Conservation (phyloP, 495 filamentous ascomycete species). For the Penicillium cinerascens region DNA sequence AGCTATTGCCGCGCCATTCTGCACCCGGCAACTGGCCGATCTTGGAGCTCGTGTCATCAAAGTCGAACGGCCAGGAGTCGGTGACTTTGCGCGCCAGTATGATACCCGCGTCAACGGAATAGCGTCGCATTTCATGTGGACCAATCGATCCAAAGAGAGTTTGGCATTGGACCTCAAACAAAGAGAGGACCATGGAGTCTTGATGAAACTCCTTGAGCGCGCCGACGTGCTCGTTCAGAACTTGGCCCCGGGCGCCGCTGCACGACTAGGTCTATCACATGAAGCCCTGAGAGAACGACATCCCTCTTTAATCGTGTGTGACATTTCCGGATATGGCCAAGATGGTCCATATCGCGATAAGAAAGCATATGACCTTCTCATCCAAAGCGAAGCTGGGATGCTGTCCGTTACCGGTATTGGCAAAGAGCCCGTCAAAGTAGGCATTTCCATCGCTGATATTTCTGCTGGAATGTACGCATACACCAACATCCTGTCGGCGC, state of each 20-base stretch:
- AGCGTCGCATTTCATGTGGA: conserved; percentile 52
- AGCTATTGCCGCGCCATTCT: conserved; percentile 52
- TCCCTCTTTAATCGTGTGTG: conserved; percentile 48
- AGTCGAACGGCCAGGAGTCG: conserved; percentile 45
- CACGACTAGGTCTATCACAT: conserved; percentile 45
- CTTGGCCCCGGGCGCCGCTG: conserved; percentile 46
- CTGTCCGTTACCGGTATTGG: conserved; percentile 48
- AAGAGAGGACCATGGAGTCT: conserved; percentile 32
- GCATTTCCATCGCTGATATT: conserved; percentile 52
- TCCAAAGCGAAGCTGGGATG: conserved; percentile 53
- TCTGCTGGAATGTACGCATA: conserved; percentile 50
- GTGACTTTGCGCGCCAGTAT: conserved; percentile 50
- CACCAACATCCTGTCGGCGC: conserved; percentile 46
- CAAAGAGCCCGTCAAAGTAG: conserved; percentile 46
- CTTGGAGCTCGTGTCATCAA: conserved; percentile 53
- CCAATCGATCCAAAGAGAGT: conserved; percentile 51
- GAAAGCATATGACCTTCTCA: conserved; percentile 55
- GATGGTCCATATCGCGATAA: conserved; percentile 50
- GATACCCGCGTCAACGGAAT: conserved; percentile 46
- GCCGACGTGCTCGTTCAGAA: conserved; percentile 53
- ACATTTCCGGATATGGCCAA: conserved; percentile 51
- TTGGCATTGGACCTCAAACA: conserved; percentile 47
- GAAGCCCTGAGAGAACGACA: conserved; percentile 36
- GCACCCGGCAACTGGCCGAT: conserved; percentile 50
- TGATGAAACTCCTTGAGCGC: conserved; percentile 42